These are phyloP conservation scores for Echria macrotheca DNA, from an alignment of 495 filamentous ascomycete genomes.

Conservation along the genomic window DNA sequence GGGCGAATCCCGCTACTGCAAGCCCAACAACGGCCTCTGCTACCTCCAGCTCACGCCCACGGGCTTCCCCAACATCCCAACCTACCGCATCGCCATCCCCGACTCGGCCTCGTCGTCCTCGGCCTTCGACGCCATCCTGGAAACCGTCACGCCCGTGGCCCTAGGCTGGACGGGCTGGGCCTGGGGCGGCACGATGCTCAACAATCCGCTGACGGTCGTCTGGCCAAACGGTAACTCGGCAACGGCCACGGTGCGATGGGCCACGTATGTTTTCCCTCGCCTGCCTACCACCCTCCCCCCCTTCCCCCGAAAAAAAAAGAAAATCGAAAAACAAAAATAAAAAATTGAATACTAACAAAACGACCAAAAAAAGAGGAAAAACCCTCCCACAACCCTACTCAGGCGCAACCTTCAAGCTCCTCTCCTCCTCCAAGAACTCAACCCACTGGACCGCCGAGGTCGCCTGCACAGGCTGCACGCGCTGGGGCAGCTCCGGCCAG, in stretches of 20 bases:
- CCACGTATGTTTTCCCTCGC: conserved; percentile 26
- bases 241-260: conserved; percentile 33
- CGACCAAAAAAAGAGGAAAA: neutral
- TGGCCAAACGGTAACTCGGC: conserved; percentile 39
- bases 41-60: conserved; percentile 15
- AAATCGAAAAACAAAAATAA: neutral
- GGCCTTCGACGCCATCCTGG: conserved; percentile 39
- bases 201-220: conserved; percentile 41
- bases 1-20: conserved; percentile 17
- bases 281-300: neutral
- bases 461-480: conserved; percentile 40
- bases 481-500: conserved; percentile 27
- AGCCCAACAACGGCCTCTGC: conserved; percentile 12
- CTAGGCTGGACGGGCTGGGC: conserved; percentile 41
- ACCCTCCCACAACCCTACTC: conserved; percentile 34
- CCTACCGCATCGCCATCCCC: conserved; percentile 40
- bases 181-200: conserved; percentile 44
- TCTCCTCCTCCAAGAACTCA: conserved; percentile 35
- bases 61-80: conserved; percentile 8
- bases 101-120: conserved; percentile 21
- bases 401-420: conserved; percentile 32
- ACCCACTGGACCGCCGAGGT: conserved; percentile 47
- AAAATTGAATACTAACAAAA: neutral
- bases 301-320: too few relatives aligned
- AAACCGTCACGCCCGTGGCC: conserved; percentile 34